phyloP scores from a whole-genome alignment of 345 rosid species.

The Rhodamnia rubescens region DNA sequence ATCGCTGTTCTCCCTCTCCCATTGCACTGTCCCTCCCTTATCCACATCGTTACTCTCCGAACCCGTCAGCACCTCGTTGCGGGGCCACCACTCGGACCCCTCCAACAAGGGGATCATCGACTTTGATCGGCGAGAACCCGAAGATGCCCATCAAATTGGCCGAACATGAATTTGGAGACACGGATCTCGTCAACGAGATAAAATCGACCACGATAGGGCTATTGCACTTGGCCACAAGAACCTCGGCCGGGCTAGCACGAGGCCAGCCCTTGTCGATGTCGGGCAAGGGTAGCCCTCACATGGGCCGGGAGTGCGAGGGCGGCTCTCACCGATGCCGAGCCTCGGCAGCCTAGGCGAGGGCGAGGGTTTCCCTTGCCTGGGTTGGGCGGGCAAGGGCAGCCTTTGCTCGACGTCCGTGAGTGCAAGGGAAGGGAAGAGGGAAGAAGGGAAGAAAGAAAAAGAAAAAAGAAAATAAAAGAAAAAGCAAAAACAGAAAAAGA shows the following conservation, averaged over 20 bases:
- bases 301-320: too few species aligned
- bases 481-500: too few species aligned
- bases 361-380: too few species aligned
- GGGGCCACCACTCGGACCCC: constrained; percentile 69
- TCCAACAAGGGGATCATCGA: constrained; percentile 64
- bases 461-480: too few species aligned
- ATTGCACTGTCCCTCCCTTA: constrained; percentile 26
- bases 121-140: constrained; percentile 48
- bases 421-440: too few species aligned
- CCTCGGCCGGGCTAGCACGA: constrained; percentile 22
- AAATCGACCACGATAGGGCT: constrained; percentile 39
- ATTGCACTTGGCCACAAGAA: constrained; percentile 24
- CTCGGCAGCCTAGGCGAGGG: too few species aligned
- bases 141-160: constrained; percentile 11
- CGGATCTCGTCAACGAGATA: constrained; percentile 45
- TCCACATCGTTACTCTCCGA: constrained; percentile 27
- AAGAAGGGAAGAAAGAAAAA: too few species aligned
- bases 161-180: constrained; percentile 2
- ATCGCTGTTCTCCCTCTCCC: constrained; percentile 2
- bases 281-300: too few species aligned
- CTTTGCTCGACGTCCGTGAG: too few species aligned
- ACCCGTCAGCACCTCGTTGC: constrained; percentile 21
- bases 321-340: too few species aligned
- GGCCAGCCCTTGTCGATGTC: too few species aligned
- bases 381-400: too few species aligned